Conservation (phyloP, 768 basidiomycete genomes). For the Mycena haematopus region DNA sequence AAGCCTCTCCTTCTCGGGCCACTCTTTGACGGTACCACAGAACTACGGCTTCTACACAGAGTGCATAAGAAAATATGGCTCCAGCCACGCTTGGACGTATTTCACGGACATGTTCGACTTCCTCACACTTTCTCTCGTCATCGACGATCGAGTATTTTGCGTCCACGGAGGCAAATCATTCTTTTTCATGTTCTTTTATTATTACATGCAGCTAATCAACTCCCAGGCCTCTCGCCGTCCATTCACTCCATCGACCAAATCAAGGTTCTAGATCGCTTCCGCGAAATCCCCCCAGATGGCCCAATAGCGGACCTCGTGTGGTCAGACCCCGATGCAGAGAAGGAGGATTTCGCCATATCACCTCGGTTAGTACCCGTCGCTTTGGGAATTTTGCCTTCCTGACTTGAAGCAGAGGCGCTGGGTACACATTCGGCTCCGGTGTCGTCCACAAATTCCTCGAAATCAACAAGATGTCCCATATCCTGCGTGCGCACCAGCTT, state of each 20-base stretch:
- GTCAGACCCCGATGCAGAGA: slow-evolving; percentile 99
- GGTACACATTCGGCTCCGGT: slow-evolving; percentile 97
- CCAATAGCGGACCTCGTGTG: slow-evolving; percentile 99
- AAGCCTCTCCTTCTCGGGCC: slow-evolving; percentile 30
- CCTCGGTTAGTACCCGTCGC: slow-evolving; percentile 69
- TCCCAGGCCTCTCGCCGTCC: slow-evolving; percentile 89
- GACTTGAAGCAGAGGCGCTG: slow-evolving; percentile 77
- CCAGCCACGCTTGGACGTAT: slow-evolving; percentile 96
- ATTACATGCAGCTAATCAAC: slow-evolving; percentile 15
- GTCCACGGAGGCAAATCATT: slow-evolving; percentile 91
- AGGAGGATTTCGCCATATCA: slow-evolving; percentile 99
- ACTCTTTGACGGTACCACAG: slow-evolving; percentile 53
- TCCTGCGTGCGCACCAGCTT: slow-evolving; percentile 96
- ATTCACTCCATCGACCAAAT: slow-evolving; percentile 99
- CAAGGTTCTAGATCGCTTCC: slow-evolving; percentile 97
- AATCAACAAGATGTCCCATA: slow-evolving; percentile 95
- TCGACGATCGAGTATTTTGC: slow-evolving; percentile 99
- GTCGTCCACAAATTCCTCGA: slow-evolving; percentile 98
- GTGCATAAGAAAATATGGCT: slow-evolving; percentile 96
- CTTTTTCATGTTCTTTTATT: neutral
- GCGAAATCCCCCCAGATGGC: slow-evolving; percentile 99
- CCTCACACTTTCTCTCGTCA: slow-evolving; percentile 94
- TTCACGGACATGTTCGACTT: slow-evolving; percentile 99
- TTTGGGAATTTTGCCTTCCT: slow-evolving; percentile 29
- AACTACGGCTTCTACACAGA: slow-evolving; percentile 99